Percentiles rank a stretch among this genome's conserved stretches.
These are phyloP conservation scores for Leccinum broughii DNA, from an alignment of 768 basidiomycete genomes.

Conservation along the genomic window DNA sequence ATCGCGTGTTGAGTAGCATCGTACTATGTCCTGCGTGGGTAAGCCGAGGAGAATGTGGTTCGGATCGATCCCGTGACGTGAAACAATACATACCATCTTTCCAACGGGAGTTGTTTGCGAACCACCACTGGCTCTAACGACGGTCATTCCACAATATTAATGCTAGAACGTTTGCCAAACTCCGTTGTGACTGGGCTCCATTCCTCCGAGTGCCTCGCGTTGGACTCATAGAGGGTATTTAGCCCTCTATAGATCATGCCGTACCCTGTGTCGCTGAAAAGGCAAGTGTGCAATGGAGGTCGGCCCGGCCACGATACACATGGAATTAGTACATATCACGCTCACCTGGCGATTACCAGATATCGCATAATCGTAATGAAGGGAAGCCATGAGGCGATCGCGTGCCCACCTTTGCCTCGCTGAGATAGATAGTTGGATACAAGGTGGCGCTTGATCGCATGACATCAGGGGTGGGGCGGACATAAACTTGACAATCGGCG, in stretches of 20 bases:
- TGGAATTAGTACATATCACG: constrained; percentile 6
- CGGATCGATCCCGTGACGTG: constrained; percentile 5
- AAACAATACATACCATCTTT: not conserved
- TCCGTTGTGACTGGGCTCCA: constrained; percentile 1
- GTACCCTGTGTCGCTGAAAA: constrained; percentile 9
- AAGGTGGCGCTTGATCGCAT: constrained; percentile 21
- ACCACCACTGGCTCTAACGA: not conserved
- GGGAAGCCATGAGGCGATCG: constrained; percentile 29
- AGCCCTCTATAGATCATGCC: constrained; percentile 2
- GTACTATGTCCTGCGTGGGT: constrained; percentile 9
- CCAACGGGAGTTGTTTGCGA: not conserved
- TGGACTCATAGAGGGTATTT: not conserved
- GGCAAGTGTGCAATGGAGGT: constrained; percentile 21
- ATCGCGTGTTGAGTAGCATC: not conserved
- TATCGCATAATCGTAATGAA: constrained; percentile 6
- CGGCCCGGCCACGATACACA: not conserved
- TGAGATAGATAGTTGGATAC: not conserved
- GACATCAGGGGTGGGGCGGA: constrained; percentile 20
- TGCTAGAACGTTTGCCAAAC: constrained; percentile 1
- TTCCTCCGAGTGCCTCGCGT: constrained; percentile 5
- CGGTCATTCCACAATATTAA: not conserved
- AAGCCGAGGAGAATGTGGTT: constrained; percentile 16
- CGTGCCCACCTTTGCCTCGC: constrained; percentile 19
- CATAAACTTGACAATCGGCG: constrained; percentile 26
- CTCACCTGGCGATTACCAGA: constrained; percentile 18